Percentiles rank a stretch among this genome's conserved stretches.
Conservation (phyloP, 140 eudicot species). For the Oenanthe javanica region DNA sequence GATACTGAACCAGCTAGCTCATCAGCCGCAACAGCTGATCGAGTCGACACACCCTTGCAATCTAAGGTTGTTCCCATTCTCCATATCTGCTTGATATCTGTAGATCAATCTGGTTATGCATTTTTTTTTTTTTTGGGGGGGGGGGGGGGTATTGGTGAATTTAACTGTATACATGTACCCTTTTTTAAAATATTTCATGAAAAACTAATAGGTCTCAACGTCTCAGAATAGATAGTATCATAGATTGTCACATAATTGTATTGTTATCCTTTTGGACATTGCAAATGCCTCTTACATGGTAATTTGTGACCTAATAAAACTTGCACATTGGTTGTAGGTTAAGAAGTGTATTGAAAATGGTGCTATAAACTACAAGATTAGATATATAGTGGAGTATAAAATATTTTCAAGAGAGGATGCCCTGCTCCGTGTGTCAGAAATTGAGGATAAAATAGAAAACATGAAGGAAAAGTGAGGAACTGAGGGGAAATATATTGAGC, state of each 20-base stretch:
- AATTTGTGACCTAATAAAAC: not conserved
- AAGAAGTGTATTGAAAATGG: not conserved
- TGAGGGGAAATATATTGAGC: not conserved
- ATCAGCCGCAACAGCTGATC: conserved; percentile 26
- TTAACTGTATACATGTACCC: not conserved
- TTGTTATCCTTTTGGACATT: not conserved
- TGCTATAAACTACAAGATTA: not conserved
- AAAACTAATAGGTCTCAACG: not conserved
- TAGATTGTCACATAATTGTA: not conserved
- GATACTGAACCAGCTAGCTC: conserved; percentile 24
- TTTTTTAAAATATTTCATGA: no score
- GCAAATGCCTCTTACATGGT: not conserved
- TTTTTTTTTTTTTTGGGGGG: not conserved
- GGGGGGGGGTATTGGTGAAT: not conserved
- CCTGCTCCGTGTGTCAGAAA: not conserved
- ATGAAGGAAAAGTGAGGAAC: not conserved
- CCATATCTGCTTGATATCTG: not conserved
- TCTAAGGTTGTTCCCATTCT: conserved; percentile 33
- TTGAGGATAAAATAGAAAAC: not conserved
- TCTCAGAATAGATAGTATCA: not conserved
- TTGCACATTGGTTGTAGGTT: not conserved
- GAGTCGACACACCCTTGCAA: conserved; percentile 18
- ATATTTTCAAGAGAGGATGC: not conserved
- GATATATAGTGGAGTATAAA: not conserved
- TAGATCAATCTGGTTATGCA: no score